Base-by-base conservation (phyloP, 257 asterid species). In the Scutellaria galericulata region DNA sequence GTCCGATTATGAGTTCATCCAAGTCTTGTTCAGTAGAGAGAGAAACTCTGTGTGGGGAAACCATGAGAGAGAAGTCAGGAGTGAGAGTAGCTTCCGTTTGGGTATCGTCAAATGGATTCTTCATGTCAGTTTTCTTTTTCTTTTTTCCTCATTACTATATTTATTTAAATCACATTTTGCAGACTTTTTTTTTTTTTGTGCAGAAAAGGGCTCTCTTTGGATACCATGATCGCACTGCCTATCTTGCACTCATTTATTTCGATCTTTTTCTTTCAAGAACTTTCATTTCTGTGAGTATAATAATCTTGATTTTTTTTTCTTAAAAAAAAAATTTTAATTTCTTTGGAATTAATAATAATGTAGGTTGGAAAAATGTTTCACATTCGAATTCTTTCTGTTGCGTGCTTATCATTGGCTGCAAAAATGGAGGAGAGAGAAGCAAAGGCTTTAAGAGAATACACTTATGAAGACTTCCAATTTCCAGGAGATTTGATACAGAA, bases 351-450 rank as follows among this genome's bases (percentile, higher is more conserved):
- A 18, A 18, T 65, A 66, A 66, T 77, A 42, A 27, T 66, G 4
- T 9, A 79, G 87, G 78, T 70, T 37, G 83, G 62, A 35, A 72
- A 70, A n/a, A 1, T 47, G 59, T 62, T 73, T 82, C 64, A 54
- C 2, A 7, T 60, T 59, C 77, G 63, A 53, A 50, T 77, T 46
- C 39, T 75, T 11, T 71, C 83, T 53, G 18, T 71, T 22, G 85
- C 37, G 5, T 83, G 87, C 44, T 67, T 77, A 27, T 80, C 83
- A 27, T 40, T 83, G 72, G 87, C 87, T 48, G 87, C 87, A 3
- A 83, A 77, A 68, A 72, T 77, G 79, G 85, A 80, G 70, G 85
- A 83, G 61, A 1, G 22, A 1, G 9, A 64, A 62, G 74, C 37
- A 31, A 31, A 31, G 5, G 4, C 37, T 31, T 31, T 31, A 4